phyloP scores from a whole-genome alignment of 768 basidiomycete species.

The Hebeloma cylindrosporum region DNA sequence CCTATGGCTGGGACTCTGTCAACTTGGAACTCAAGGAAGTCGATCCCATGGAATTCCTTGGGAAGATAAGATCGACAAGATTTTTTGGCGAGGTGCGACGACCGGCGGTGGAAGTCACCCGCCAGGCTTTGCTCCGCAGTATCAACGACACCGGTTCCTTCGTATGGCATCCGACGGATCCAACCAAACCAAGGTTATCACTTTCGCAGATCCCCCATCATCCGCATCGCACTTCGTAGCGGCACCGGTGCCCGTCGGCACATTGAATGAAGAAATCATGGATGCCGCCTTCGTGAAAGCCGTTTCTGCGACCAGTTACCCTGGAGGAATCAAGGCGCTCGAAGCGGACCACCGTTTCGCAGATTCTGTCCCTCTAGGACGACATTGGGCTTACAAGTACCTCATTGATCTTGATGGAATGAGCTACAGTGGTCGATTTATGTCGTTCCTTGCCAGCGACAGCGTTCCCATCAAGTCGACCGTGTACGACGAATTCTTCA shows the following conservation, averaged over 20 bases:
- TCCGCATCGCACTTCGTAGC: conserved; percentile 64
- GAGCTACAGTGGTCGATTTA: conserved; percentile 90
- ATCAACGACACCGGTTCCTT: conserved; percentile 90
- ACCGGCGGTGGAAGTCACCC: conserved; percentile 93
- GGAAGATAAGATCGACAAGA: conserved; percentile 82
- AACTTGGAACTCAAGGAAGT: conserved; percentile 70
- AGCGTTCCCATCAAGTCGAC: conserved; percentile 89
- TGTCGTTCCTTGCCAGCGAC: conserved; percentile 82
- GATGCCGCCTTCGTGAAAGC: conserved; percentile 84
- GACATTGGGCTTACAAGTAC: conserved; percentile 93
- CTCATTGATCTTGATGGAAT: conserved; percentile 92
- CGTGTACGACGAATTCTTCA: conserved; percentile 88
- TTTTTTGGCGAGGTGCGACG: conserved; percentile 96
- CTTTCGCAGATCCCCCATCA: conserved; percentile 65
- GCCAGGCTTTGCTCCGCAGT: conserved; percentile 75
- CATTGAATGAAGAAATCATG: conserved; percentile 80
- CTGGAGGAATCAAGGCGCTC: conserved; percentile 70
- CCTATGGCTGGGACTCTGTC: conserved; percentile 87
- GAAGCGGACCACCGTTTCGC: conserved; percentile 65
- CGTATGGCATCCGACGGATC: conserved; percentile 69
- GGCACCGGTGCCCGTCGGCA: conserved; percentile 53
- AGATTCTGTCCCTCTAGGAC: conserved; percentile 76
- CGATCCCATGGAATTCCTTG: conserved; percentile 88
- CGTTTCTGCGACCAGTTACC: conserved; percentile 68
- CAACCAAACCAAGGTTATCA: conserved; percentile 55